phyloP scores from a whole-genome alignment of 768 basidiomycete species.

The Termitomyces sp. region DNA sequence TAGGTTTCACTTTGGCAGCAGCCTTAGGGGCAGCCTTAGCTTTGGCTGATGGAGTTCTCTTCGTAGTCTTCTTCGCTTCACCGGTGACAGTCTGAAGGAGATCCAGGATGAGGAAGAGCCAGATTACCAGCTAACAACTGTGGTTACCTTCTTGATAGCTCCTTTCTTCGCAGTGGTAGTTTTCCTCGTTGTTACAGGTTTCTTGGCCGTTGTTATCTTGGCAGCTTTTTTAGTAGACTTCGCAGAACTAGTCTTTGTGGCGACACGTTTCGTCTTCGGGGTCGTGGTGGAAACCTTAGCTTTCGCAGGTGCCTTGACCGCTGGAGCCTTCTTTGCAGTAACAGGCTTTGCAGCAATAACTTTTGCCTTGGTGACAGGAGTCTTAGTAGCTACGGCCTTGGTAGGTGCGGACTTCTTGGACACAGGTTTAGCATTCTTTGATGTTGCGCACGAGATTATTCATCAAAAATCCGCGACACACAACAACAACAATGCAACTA shows the following conservation, averaged over 20 bases:
- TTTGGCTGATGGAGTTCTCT: conserved; percentile 15
- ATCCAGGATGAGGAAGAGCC: background rate
- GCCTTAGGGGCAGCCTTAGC: conserved; percentile 22
- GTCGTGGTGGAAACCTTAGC: conserved; percentile 24
- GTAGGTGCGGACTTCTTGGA: conserved; percentile 34
- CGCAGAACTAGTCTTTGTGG: conserved; percentile 6
- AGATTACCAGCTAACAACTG: background rate
- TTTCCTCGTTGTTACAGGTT: conserved; percentile 23
- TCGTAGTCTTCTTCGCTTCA: conserved; percentile 32
- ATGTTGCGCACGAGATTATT: background rate
- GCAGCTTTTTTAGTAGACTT: conserved; percentile 22
- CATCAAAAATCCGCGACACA: conserved; percentile 7
- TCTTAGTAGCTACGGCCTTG: conserved; percentile 28
- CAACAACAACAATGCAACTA: background rate
- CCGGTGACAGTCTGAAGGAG: conserved; percentile 32
- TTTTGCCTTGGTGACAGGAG: conserved; percentile 19
- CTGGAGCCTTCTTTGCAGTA: conserved; percentile 15
- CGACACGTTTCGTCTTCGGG: conserved; percentile 23
- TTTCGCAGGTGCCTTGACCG: conserved; percentile 19
- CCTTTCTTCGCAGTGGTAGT: conserved; percentile 39
- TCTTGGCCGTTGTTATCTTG: conserved; percentile 25
- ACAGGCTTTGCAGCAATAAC: conserved; percentile 19
- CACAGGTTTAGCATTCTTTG: conserved; percentile 40
- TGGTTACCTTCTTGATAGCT: conserved; percentile 55
- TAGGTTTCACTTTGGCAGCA: conserved; percentile 21